Conservation (phyloP, 2,329 filamentous ascomycete species). For the Aspergillus sp. region DNA sequence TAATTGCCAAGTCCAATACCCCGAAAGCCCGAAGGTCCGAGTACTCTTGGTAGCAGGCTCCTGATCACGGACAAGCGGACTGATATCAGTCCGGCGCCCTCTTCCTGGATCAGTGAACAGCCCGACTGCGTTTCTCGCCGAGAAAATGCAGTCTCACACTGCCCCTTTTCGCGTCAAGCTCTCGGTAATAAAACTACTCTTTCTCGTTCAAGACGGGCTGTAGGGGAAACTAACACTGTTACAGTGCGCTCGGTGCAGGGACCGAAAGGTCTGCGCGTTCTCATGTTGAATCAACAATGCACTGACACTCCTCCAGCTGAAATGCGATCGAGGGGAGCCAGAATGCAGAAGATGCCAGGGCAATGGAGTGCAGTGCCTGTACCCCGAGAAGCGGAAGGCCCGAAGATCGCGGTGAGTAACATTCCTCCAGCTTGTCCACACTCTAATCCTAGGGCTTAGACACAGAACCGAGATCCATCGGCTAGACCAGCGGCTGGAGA, state of each 20-base stretch:
- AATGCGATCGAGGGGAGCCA: constrained; percentile 1
- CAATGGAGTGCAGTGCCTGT: not conserved
- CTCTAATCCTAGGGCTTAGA: not conserved
- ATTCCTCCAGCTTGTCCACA: not conserved
- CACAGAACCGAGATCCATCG: not conserved
- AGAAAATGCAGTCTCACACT: no score
- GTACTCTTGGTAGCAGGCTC: not conserved
- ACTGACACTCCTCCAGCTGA: not conserved
- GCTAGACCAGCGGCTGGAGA: constrained; percentile 1
- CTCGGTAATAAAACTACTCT: not conserved
- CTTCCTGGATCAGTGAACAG: not conserved
- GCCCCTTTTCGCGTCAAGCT: not conserved
- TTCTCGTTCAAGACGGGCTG: no score
- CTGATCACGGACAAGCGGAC: not conserved
- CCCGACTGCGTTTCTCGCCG: no score
- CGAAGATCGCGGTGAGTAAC: not conserved
- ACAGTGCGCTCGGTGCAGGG: constrained; percentile 3
- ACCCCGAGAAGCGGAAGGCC: not conserved
- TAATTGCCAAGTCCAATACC: not conserved
- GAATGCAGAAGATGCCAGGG: not conserved
- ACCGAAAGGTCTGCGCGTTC: not conserved
- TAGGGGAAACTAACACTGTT: not conserved
- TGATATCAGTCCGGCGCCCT: constrained; percentile 2
- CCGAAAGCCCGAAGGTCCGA: not conserved
- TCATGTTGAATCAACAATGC: not conserved